Base-by-base conservation (phyloP, 2,329 filamentous ascomycete species). In the Verticillium longisporum region DNA sequence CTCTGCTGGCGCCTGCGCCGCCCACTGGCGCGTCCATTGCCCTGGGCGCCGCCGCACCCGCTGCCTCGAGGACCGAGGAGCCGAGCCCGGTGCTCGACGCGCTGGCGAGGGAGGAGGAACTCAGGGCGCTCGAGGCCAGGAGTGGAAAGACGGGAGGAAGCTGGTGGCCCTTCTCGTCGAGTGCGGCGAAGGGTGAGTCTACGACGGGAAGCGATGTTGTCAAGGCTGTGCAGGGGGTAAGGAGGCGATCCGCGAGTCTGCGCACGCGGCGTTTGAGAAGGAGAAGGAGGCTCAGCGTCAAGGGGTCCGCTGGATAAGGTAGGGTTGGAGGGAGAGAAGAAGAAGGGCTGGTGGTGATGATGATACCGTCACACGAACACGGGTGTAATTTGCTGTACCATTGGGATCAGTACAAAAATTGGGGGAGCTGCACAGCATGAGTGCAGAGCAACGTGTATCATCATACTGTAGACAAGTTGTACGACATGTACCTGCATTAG, bases 281-380 rank as follows among this genome's bases (percentile, higher is more conserved):
- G 82, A 85, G 72, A 77, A 76, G 65, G 76, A 80, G 65, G 80
- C 79, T 62, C 81, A 85, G 74, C 74, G 74, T 62, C 71, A 65
- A 13, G 82, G 21, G 83, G 82, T 1, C 77, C 76, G 57, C 69
- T 85, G 55, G 82, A 85, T 66, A 77, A 78, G 61, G 62, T 84
- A 2, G 82, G 80, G 0, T 68, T 79, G 34, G 68, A 66, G 64
- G 66, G 60, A 58, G 63, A 60, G 60, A 64, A 64, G 63, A 82
- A 80, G 75, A 83, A 80, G 73, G 75, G 79, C 26, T 80, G 80
- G 77, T 69, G 72, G 60, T 82, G 58, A 65, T 55, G 26, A 18
- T 32, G 26, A 18, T 26, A 11, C 9, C 6, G 41, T 26, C 18
- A 50, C n/a, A n/a, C 41, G 9, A 11, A n/a, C 7, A 10, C 3